These are phyloP conservation scores for Solanum aculeatissimum DNA, from an alignment of 305 asterid species.

Conservation along the genomic window DNA sequence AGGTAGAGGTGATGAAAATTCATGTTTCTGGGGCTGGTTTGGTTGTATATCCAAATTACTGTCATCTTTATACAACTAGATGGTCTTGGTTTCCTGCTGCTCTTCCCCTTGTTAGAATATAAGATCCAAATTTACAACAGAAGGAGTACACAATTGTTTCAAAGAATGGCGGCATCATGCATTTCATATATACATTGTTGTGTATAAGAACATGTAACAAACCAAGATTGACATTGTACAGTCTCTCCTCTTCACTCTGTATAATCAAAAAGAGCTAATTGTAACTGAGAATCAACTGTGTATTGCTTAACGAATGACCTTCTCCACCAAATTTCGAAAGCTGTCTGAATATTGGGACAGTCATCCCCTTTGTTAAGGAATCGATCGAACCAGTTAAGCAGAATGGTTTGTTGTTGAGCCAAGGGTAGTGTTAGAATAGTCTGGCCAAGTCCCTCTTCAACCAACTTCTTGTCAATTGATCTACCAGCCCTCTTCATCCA, in stretches of 20 bases:
- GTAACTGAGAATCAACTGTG: conserved; percentile 44
- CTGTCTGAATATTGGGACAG: conserved; percentile 83
- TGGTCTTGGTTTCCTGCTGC: neutral
- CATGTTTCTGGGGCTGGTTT: neutral
- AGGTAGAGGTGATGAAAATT: neutral
- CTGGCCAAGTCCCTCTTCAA: conserved; percentile 77
- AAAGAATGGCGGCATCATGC: neutral
- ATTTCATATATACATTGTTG: neutral
- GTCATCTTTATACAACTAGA: neutral
- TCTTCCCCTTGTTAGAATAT: neutral
- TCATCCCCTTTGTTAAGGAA: conserved; percentile 77
- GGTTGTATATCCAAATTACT: neutral
- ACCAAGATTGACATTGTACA: neutral
- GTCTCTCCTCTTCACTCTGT: conserved; percentile 12
- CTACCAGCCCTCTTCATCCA: conserved; percentile 78
- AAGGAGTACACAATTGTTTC: neutral
- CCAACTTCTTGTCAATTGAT: conserved; percentile 51
- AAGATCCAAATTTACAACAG: neutral
- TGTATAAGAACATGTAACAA: neutral
- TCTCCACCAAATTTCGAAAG: conserved; percentile 94
- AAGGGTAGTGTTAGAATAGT: conserved; percentile 71
- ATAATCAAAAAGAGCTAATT: conserved; percentile 49
- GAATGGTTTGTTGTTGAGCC: conserved; percentile 56
- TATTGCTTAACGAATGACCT: conserved; percentile 65
- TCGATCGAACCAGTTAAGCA: conserved; percentile 72